Base-by-base conservation (phyloP, 2,329 filamentous ascomycete species). In the Fusarium sp. region DNA sequence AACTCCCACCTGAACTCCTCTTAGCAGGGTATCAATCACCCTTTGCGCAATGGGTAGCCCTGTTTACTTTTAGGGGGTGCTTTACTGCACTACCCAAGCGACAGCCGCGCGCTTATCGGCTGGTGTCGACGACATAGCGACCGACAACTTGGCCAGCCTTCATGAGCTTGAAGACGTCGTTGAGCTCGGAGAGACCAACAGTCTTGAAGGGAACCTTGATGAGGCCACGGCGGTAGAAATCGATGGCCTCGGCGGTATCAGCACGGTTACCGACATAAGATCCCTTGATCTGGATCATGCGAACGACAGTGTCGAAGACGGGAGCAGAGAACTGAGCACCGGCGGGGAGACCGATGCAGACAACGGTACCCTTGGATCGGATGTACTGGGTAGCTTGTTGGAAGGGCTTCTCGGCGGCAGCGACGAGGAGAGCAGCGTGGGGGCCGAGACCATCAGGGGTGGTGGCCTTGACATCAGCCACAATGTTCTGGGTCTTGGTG, bases 231-330 rank as follows among this genome's bases (percentile, higher is more conserved):
- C 87, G 84, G 85, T 89, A 98, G 84, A 98, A 98, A 73, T 98
- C 94, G 68, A 98, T 85, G 4, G 95, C 94, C 84, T 98, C 95
- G 56, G 90, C 88, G 2, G 90, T 91, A 79, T 98, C 95, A 79
- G 92, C 90, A 73, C 95, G 89, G 85, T 97, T 98, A 61, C 95
- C 95, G 73, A 98, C 95, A 79, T 98, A 98, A 75, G 90, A 94
- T 65, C 94, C 94, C 85, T 93, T 93, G 86, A 98, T 98, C 75
- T 82, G 90, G 83, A 98, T 90, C 94, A 97, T 97, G 82, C 91
- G 84, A 77, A 95, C 86, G 68, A 98, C 95, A 10, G 92, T 93
- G 78, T 94, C 91, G 79, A 98, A 97, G 58, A 98, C 94, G 41
- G 94, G 92, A 3, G 94, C 94, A 74, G 88, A 88, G 70, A 98